phyloP scores from a whole-genome alignment of 345 rosid genomes.

The Salix koriyanagi region DNA sequence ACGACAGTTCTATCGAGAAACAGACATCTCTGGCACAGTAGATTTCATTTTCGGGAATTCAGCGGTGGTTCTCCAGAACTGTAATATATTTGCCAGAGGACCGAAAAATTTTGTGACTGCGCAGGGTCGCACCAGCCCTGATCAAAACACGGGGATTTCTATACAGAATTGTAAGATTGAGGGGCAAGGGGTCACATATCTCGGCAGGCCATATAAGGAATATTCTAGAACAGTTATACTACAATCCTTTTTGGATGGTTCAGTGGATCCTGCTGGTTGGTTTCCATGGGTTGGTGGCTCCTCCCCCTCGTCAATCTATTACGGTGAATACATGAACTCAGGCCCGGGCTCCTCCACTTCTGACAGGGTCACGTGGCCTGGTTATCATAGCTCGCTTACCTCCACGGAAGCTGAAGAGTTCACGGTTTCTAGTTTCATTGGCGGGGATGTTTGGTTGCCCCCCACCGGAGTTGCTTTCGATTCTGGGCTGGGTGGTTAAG shows the following conservation, averaged over 20 bases:
- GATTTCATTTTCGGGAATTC: slow-evolving; percentile 32
- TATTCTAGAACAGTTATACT: slow-evolving; percentile 21
- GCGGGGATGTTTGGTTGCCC: slow-evolving; percentile 31
- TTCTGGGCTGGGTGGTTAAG: slow-evolving; percentile 20
- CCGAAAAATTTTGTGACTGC: slow-evolving; percentile 20
- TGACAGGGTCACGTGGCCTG: slow-evolving; percentile 24
- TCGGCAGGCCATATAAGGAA: slow-evolving; percentile 26
- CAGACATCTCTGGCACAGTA: slow-evolving; percentile 39
- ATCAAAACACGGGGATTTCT: slow-evolving; percentile 33
- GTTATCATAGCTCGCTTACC: slow-evolving; percentile 2
- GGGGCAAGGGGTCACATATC: slow-evolving; percentile 10
- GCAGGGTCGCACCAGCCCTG: slow-evolving; percentile 27
- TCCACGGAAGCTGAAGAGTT: slow-evolving; percentile 11
- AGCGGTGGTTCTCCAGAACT: slow-evolving; percentile 25
- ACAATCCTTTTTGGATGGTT: slow-evolving; percentile 18
- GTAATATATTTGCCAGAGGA: slow-evolving; percentile 7
- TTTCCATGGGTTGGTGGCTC: slow-evolving; percentile 21
- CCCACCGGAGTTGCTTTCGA: slow-evolving; percentile 32
- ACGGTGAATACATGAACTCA: slow-evolving; percentile 29
- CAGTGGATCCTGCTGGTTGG: slow-evolving; percentile 26
- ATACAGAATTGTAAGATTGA: slow-evolving; percentile 26
- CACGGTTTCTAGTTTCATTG: slow-evolving; percentile 22
- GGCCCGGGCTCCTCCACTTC: slow-evolving; percentile 27
- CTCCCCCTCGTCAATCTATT: slow-evolving; percentile 20
- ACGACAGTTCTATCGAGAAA: slow-evolving; percentile 49